Evolutionary conservation across 78 protist genomes (phyloP), one percentile per base, ranked within the genome.

Genomic region (Anaeramoeba ignava): DNA sequence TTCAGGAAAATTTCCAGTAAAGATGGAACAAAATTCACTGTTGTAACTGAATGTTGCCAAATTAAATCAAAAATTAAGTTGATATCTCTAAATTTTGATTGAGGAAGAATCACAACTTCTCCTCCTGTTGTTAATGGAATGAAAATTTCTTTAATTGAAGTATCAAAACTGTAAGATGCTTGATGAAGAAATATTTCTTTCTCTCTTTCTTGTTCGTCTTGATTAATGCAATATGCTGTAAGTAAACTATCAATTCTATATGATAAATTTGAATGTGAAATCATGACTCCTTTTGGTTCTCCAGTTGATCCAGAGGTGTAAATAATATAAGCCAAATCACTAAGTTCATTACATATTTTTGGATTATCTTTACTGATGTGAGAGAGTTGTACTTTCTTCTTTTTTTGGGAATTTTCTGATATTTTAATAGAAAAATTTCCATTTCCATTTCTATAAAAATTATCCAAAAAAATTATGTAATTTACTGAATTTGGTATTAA

Each of bases 281-380:
- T 0, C 33, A 12, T 2, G 27, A 54, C 83, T 1, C 89, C 89
- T 37, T 87, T 87, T 1, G 89, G 87, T 0, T 1, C 39, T 36
- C 89, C 89, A 17, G 89, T 84, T n/a, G 88, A 39, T 39, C 89
- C 89, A 27, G 87, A 83, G 1, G 89, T 87, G 78, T 73, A 87
- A 23, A 87, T 87, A 42, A 41, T 23, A 31, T 87, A 87, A 39
- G 89, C 89, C 36, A 67, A 80, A 8, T 54, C 73, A 27, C 17
- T 54, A 54, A 27, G 8, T 54, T 27, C 8, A 54, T 54, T 54
- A 8, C 8, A 27, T 54, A 54, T 54, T 54, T 8, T 27, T 54
- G 8, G 17, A 54, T 54, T 54, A 54, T 54, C 17, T 54, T 54
- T 54, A 54, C 8, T 54, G 8, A 27, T 54, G 8, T 54, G 17